These are phyloP conservation scores for Tetrahymena malaccensis DNA, from an alignment of 73 alveolate genomes.

Conservation along the genomic window DNA sequence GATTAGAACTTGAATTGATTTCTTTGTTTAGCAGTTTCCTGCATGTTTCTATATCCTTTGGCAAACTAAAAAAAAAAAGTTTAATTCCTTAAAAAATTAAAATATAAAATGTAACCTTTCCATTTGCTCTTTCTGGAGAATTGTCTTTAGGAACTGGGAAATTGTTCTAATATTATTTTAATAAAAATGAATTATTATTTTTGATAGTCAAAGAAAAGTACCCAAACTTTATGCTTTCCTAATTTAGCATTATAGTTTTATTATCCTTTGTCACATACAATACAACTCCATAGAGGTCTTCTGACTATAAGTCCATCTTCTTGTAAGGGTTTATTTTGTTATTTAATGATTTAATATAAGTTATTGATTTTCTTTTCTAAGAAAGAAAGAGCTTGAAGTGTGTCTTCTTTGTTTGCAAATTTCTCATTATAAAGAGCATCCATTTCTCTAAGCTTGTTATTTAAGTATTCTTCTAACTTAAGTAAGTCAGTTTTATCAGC, in stretches of 20 bases:
- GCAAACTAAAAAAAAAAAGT: not conserved
- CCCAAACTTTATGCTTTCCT: not conserved
- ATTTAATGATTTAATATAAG: not conserved
- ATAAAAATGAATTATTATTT: not conserved
- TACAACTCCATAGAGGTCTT: not conserved
- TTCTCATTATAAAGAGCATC: not conserved
- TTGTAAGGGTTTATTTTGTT: not conserved
- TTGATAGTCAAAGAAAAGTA: not conserved
- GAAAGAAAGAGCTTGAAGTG: not conserved
- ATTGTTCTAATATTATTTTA: not conserved
- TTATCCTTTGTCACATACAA: not conserved
- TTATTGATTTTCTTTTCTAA: not conserved
- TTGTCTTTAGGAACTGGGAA: not conserved
- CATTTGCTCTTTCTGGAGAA: not conserved
- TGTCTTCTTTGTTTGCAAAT: not conserved
- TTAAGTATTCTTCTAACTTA: not conserved
- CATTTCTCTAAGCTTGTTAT: not conserved
- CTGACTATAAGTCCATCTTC: not conserved
- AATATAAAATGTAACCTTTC: not conserved
- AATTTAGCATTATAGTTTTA: not conserved
- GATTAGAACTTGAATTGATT: not conserved
- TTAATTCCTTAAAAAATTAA: no score
- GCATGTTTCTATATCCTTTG: not conserved
- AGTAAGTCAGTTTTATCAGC: not conserved
- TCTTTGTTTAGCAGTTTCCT: not conserved